These are phyloP conservation scores for Teratosphaeriaceae sp. DNA, from an alignment of 2,329 filamentous ascomycete genomes.

Conservation along the genomic window DNA sequence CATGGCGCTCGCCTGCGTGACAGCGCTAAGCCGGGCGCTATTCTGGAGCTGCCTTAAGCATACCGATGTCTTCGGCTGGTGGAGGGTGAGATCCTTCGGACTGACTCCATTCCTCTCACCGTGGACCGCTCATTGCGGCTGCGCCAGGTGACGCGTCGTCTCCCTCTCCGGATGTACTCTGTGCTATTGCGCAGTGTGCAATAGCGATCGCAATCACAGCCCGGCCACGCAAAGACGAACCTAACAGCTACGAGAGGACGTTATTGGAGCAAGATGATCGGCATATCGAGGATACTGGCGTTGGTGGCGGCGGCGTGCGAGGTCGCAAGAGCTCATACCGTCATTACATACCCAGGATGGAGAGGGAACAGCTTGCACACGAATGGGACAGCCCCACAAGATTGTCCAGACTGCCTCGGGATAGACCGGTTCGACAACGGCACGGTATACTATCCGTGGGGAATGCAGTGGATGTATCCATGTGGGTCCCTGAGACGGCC, in stretches of 20 bases:
- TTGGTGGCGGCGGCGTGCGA: conserved; percentile 1
- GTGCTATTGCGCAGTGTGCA: too few relatives aligned
- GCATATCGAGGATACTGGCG: conserved; percentile 6
- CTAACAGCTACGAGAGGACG: not conserved
- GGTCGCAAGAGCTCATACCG: conserved; percentile 58
- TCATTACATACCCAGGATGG: conserved; percentile 82
- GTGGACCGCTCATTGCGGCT: too few relatives aligned
- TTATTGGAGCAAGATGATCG: conserved; percentile 9
- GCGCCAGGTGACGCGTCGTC: too few relatives aligned
- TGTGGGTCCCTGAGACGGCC: too few relatives aligned
- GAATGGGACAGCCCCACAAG: conserved; percentile 49
- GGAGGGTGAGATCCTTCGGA: not conserved
- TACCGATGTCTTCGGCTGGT: too few relatives aligned
- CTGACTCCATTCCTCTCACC: too few relatives aligned
- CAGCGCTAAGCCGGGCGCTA: not conserved
- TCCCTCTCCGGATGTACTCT: too few relatives aligned
- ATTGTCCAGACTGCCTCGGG: conserved; percentile 39
- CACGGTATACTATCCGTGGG: conserved; percentile 61
- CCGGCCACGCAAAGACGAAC: too few relatives aligned
- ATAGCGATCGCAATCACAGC: too few relatives aligned
- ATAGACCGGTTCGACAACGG: conserved; percentile 39
- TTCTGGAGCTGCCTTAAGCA: too few relatives aligned
- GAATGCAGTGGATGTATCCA: conserved; percentile 94
- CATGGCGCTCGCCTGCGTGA: not conserved
- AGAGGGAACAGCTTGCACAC: conserved; percentile 78